Base-by-base conservation (phyloP, 306 rosid genomes). In the Inga oerstediana region DNA sequence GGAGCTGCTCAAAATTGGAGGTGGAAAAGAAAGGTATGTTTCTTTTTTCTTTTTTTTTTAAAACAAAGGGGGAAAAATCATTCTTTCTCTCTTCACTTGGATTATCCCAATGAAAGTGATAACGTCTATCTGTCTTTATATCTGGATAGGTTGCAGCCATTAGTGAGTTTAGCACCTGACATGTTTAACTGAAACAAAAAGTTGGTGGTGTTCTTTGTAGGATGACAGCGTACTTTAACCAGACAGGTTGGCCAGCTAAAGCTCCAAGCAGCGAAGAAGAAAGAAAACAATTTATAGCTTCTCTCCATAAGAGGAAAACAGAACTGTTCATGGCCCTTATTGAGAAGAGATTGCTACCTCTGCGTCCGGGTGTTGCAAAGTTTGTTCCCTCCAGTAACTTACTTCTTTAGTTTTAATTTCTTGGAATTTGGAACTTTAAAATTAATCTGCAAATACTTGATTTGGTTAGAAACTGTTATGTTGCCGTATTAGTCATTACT, bases 291-390 rank as follows among this genome's bases (percentile, higher is more conserved):
- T 96, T 96, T 84, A 48, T 96, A 73, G 99, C 98, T 76, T 91
- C 94, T 67, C 99, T 94, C 62, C 99, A 94, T 93, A 96, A 96
- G 87, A 87, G 93, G 71, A 96, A 94, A 91, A 96, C 99, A 3
- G 98, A 92, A 83, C 76, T 91, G 41, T 96, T 96, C 92, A 92
- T 96, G 99, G 95, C 79, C 43, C 98, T 96, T 48, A 91, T 96
- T 79, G 99, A 94, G 94, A 94, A 96, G 84, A 93, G 90, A 85
- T 85, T 94, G 81, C 88, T 96, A 83, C 98, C 99, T 81, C 98
- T 96, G 88, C 95, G 97, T 37, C 98, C 99, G 17, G 98, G 99
- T 66, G 99, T 96, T 82, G 98, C 94, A 86, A 96, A 94, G 97
- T 96, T 84, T 76, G 97, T 92, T 86, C 84, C 91, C 81, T 56